Evolutionary conservation across 108 stramenopile genomes (phyloP).

Genomic region (Pseudonitzschia pungens): DNA sequence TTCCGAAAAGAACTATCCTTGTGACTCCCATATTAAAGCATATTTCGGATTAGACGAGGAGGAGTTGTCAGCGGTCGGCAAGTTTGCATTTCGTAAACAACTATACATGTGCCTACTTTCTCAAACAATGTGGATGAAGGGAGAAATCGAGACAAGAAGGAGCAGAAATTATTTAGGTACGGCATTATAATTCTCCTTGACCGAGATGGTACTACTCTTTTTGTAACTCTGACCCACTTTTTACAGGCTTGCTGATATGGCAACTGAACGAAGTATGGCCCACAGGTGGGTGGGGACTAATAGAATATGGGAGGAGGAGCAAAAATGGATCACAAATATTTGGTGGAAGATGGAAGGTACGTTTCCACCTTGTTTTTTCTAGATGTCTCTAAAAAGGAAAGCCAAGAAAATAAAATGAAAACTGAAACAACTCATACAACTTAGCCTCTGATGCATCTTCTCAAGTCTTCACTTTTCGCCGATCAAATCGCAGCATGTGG

Average conservation of each 20-base stretch:
- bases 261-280: conserved; percentile 70
- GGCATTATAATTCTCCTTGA: neutral
- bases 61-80: conserved; percentile 26
- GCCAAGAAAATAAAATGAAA: neutral
- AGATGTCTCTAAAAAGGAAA: too few species aligned
- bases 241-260: conserved; percentile 42
- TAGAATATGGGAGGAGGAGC: conserved; percentile 42
- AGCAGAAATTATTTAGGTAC: conserved; percentile 43
- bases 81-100: conserved; percentile 39
- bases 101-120: conserved; percentile 55
- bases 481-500: conserved; percentile 54
- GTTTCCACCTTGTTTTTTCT: neutral
- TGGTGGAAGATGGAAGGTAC: conserved; percentile 55
- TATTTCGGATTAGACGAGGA: conserved; percentile 40
- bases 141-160: conserved; percentile 37
- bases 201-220: neutral
- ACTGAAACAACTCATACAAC: too few species aligned
- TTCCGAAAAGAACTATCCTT: conserved; percentile 46
- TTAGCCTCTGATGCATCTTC: conserved; percentile 40
- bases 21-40: conserved; percentile 44
- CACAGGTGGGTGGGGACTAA: conserved; percentile 60
- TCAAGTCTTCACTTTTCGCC: conserved; percentile 31
- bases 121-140: conserved; percentile 56
- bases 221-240: neutral
- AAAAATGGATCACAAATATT: conserved; percentile 29